phyloP scores from a whole-genome alignment of 441 rosid species.

The Caryocar brasiliense region DNA sequence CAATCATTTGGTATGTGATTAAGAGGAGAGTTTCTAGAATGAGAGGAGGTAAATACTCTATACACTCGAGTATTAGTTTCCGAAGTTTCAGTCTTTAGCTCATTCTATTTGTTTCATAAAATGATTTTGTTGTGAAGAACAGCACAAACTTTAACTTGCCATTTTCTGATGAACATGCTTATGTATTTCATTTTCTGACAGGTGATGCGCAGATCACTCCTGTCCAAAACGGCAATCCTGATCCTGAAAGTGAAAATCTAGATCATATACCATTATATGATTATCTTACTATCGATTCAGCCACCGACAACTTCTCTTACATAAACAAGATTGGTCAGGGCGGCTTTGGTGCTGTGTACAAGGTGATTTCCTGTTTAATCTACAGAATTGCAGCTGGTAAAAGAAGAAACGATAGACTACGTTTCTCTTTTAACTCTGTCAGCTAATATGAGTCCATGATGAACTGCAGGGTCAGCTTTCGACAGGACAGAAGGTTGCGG shows the following conservation, averaged over 20 bases:
- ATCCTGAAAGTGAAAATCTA: background rate
- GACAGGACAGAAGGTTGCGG: slow-evolving; percentile 5
- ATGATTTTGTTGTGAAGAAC: too few relatives aligned
- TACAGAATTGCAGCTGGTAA: background rate
- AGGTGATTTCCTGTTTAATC: background rate
- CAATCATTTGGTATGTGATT: too few relatives aligned
- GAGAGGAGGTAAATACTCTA: too few relatives aligned
- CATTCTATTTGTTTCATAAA: too few relatives aligned
- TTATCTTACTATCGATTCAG: slow-evolving; percentile 3
- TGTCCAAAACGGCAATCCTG: background rate
- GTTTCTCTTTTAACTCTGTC: background rate
- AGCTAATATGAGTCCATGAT: background rate
- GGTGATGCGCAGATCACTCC: background rate
- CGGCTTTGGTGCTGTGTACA: slow-evolving; percentile 19
- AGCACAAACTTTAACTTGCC: too few relatives aligned
- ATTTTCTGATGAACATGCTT: background rate
- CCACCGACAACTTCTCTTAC: slow-evolving; percentile 8
- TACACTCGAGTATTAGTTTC: too few relatives aligned
- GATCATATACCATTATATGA: slow-evolving; percentile 4
- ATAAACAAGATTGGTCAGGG: slow-evolving; percentile 9
- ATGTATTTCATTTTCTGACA: background rate
- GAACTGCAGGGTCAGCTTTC: slow-evolving; percentile 7
- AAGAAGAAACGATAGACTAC: too few relatives aligned
- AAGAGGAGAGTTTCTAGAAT: too few relatives aligned
- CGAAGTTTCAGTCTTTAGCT: too few relatives aligned